These are phyloP conservation scores for Kodamaea lidongshanica DNA, from an alignment of 805 yeast genomes.

Conservation along the genomic window DNA sequence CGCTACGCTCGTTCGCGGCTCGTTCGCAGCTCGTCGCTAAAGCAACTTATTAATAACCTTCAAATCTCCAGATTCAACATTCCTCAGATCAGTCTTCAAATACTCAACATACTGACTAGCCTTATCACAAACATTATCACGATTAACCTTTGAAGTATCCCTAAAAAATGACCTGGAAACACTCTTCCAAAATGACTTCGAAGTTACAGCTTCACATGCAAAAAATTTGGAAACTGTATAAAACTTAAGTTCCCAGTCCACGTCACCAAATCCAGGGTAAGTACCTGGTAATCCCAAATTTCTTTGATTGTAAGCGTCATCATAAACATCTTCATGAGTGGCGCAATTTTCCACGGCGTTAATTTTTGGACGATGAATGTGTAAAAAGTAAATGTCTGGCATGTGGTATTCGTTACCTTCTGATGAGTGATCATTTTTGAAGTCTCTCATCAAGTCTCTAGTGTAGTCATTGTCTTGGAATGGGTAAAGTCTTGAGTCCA, in stretches of 20 bases:
- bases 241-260: slow-evolving; percentile 33
- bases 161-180: slow-evolving; percentile 17
- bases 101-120: slow-evolving; percentile 18
- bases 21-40: not conserved
- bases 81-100: slow-evolving; percentile 16
- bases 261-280: slow-evolving; percentile 11
- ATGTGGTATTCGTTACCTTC: slow-evolving; percentile 7
- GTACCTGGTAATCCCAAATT: slow-evolving; percentile 19
- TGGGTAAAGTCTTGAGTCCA: slow-evolving; percentile 28
- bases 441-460: slow-evolving; percentile 16
- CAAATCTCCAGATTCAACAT: slow-evolving; percentile 8
- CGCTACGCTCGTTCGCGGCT: too few species aligned
- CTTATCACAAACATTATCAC: slow-evolving; percentile 15
- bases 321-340: slow-evolving; percentile 6
- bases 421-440: slow-evolving; percentile 9
- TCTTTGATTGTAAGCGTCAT: slow-evolving; percentile 18
- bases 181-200: slow-evolving; percentile 18
- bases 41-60: slow-evolving; percentile 4
- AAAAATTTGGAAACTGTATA: slow-evolving; percentile 28
- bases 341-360: slow-evolving; percentile 21
- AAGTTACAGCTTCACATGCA: slow-evolving; percentile 23
- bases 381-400: slow-evolving; percentile 26
- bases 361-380: slow-evolving; percentile 29
- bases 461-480: slow-evolving; percentile 25
- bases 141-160: slow-evolving; percentile 10